A percentile compares a stretch with the other conserved stretches of the same genome.
phyloP scores from a whole-genome alignment of 805 yeast genomes.

The Kodamaea leandrae region DNA sequence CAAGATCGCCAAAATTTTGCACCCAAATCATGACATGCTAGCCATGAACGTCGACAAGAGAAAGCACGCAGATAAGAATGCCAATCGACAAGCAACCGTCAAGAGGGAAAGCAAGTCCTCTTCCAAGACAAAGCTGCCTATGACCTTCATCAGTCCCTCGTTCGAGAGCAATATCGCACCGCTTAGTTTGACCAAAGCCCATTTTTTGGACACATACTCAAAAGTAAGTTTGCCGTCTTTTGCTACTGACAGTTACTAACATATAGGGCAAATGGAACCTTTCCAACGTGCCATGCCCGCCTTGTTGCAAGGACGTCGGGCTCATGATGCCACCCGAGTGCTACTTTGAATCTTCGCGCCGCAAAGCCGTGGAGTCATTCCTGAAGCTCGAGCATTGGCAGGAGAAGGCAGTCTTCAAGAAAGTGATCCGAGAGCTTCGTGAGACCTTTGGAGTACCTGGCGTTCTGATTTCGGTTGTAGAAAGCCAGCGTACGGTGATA shows the following conservation, averaged over 20 bases:
- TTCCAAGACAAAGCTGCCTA: neutral
- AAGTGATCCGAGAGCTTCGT: constrained; percentile 36
- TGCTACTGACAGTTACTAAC: neutral
- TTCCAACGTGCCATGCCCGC: constrained; percentile 54
- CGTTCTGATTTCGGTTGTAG: constrained; percentile 58
- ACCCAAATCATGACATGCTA: neutral
- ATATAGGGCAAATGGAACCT: constrained; percentile 56
- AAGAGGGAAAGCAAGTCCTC: neutral
- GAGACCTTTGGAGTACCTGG: constrained; percentile 47
- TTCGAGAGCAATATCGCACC: constrained; percentile 19
- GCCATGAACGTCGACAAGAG: neutral
- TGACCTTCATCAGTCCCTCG: constrained; percentile 20
- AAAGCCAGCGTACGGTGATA: constrained; percentile 45
- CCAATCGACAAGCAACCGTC: too few species aligned
- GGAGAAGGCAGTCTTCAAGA: constrained; percentile 33
- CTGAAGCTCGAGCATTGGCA: constrained; percentile 50
- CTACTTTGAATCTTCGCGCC: constrained; percentile 47
- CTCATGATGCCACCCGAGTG: constrained; percentile 61
- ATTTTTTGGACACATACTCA: constrained; percentile 55
- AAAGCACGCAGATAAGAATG: too few species aligned
- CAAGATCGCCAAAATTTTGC: too few species aligned
- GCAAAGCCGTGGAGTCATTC: constrained; percentile 42
- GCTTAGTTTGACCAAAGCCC: constrained; percentile 41
- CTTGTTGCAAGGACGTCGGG: constrained; percentile 44
- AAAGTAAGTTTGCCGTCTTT: constrained; percentile 23